Evolutionary conservation across 2,329 filamentous ascomycete genomes (phyloP).

Genomic region (Aplosporella prunicola): DNA sequence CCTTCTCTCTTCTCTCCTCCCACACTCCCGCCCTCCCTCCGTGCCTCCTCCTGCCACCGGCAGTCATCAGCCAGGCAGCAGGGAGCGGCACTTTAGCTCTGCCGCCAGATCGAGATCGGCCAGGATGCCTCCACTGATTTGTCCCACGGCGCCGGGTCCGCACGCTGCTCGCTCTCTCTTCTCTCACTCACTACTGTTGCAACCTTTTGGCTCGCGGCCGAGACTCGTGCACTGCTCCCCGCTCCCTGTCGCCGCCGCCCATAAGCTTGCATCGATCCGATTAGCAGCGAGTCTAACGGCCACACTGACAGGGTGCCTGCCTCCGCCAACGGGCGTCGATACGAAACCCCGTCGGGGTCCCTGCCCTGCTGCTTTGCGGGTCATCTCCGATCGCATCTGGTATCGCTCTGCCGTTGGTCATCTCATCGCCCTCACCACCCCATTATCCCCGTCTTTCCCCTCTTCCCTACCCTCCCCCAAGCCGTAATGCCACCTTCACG

Average conservation of each 20-base stretch:
- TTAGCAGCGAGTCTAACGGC: conserved; percentile 7
- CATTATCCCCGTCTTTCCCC: conserved; percentile 17
- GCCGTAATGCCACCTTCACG: conserved; percentile 4
- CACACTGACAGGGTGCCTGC: conserved; percentile 8
- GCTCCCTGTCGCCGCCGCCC: conserved; percentile 8
- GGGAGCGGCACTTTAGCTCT: conserved; percentile 7
- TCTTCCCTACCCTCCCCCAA: conserved; percentile 6
- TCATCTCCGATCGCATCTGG: conserved; percentile 32
- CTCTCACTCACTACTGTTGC: too few species aligned
- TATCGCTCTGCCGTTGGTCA: conserved; percentile 13
- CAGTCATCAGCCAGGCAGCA: conserved; percentile 1
- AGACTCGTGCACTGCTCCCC: conserved; percentile 4
- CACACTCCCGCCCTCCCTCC: too few species aligned
- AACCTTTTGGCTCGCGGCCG: too few species aligned
- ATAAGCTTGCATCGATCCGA: conserved; percentile 11
- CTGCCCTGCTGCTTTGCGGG: conserved; percentile 13
- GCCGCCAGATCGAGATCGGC: conserved; percentile 9
- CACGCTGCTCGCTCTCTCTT: conserved; percentile 6
- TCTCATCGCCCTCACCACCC: conserved; percentile 16
- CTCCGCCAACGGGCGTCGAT: conserved; percentile 6
- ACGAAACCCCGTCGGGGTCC: conserved; percentile 4
- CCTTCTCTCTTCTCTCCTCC: too few species aligned
- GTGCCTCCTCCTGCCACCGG: neutral
- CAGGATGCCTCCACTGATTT: conserved; percentile 9
- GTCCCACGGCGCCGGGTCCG: conserved; percentile 5